phyloP scores from a whole-genome alignment of 768 basidiomycete genomes.

The Pleurotus giganteus region DNA sequence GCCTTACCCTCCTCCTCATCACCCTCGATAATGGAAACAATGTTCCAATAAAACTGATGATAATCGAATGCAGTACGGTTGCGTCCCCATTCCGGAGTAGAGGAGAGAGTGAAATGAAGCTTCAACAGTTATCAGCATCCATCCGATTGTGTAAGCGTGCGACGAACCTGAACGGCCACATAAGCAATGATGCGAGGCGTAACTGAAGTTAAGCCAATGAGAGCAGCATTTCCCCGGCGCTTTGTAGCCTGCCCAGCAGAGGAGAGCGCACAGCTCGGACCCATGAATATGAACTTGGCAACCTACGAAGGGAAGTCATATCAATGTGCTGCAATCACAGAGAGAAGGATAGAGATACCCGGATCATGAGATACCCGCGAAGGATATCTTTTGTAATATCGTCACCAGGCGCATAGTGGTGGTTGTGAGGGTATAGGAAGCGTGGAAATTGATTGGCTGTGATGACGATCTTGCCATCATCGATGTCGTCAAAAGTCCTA shows the following conservation, averaged over 20 bases:
- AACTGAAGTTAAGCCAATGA: constrained; percentile 11
- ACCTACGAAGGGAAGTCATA: constrained; percentile 6
- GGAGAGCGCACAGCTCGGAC: constrained; percentile 15
- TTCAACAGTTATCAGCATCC: no score
- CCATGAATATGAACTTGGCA: constrained; percentile 16
- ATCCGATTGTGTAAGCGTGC: no score
- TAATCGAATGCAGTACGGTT: constrained; percentile 12
- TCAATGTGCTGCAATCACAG: no score
- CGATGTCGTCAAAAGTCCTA: constrained; percentile 10
- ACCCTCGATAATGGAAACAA: constrained; percentile 10
- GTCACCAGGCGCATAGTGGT: background rate
- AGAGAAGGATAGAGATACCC: constrained; percentile 2
- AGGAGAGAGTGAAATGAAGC: constrained; percentile 11
- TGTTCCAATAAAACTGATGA: constrained; percentile 10
- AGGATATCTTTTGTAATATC: constrained; percentile 1
- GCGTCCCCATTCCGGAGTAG: constrained; percentile 3
- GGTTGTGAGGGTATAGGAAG: constrained; percentile 13
- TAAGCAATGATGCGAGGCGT: constrained; percentile 18
- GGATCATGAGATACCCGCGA: constrained; percentile 1
- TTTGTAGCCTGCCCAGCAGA: constrained; percentile 13
- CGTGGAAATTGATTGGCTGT: constrained; percentile 11
- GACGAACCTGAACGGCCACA: constrained; percentile 17
- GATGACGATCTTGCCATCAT: background rate
- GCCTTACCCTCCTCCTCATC: background rate
- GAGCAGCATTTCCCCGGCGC: constrained; percentile 16